A percentile compares a stretch with the other conserved stretches of the same genome.
Conservation (phyloP, 1,139 yeast species). For the Zygoascus meyerae region DNA sequence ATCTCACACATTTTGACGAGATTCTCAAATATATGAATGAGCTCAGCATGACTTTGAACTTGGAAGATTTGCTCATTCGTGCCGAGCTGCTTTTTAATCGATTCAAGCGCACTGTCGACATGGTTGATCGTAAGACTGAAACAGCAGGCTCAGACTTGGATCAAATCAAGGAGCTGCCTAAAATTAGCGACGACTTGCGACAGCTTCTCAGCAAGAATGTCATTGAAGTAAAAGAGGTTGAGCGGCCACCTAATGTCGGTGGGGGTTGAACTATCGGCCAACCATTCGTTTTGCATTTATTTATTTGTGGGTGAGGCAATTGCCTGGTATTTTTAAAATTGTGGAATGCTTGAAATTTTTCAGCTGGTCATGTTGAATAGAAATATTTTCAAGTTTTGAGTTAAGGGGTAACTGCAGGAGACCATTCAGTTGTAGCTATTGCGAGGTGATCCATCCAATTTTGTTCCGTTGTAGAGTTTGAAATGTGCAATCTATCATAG, state of each 20-base stretch:
- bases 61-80: constrained; percentile 68
- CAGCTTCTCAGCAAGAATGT: constrained; percentile 52
- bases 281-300: too few species aligned
- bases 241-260: constrained; percentile 34
- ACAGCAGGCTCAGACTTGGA: constrained; percentile 19
- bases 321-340: too few species aligned
- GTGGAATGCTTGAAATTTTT: too few species aligned
- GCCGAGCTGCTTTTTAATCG: constrained; percentile 77
- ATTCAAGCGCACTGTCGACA: constrained; percentile 70
- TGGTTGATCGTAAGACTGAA: constrained; percentile 58
- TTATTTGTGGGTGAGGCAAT: too few species aligned
- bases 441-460: too few species aligned
- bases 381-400: too few species aligned
- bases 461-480: too few species aligned
- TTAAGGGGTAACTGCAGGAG: too few species aligned
- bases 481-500: too few species aligned
- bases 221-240: constrained; percentile 59
- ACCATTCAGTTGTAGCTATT: too few species aligned
- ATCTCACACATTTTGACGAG: constrained; percentile 77
- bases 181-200: constrained; percentile 52
- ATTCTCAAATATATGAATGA: constrained; percentile 91
- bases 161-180: constrained; percentile 21
- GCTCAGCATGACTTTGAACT: constrained; percentile 65
- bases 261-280: constrained; percentile 29
- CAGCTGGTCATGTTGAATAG: too few species aligned